phyloP scores from a whole-genome alignment of 257 asterid species.

The Solanum arcanum region DNA sequence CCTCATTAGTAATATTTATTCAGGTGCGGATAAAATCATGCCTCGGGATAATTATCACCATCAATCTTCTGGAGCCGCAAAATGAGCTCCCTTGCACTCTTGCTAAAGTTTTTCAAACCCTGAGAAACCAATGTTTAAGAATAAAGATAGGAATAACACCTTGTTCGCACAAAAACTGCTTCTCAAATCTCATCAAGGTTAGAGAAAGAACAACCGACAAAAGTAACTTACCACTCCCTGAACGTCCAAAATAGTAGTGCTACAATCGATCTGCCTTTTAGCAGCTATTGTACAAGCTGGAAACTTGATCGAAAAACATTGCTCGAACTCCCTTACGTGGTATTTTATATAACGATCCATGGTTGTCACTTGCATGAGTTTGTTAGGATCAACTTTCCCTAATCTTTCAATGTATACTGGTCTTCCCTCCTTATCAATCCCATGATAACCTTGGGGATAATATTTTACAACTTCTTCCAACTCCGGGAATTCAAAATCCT shows the following conservation, averaged over 20 bases:
- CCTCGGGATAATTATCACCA: constrained; percentile 92
- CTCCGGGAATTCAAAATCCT: constrained; percentile 89
- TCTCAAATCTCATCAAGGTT: neutral
- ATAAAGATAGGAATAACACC: neutral
- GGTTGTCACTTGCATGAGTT: constrained; percentile 90
- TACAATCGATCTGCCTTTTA: constrained; percentile 85
- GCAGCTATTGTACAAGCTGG: constrained; percentile 97
- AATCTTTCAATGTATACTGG: constrained; percentile 87
- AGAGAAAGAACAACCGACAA: neutral
- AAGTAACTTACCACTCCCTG: constrained; percentile 85
- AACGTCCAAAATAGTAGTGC: constrained; percentile 94
- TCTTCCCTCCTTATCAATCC: constrained; percentile 93
- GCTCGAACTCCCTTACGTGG: constrained; percentile 90
- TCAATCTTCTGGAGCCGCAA: constrained; percentile 87
- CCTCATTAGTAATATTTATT: neutral
- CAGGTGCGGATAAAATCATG: constrained; percentile 15
- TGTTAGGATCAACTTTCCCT: constrained; percentile 76
- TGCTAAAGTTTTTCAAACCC: constrained; percentile 87
- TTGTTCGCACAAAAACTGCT: neutral
- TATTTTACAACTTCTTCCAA: constrained; percentile 64
- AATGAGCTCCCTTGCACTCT: constrained; percentile 83
- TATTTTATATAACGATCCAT: constrained; percentile 76
- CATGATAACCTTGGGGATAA: constrained; percentile 97
- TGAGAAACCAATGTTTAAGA: constrained; percentile 10
- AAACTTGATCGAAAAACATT: constrained; percentile 63